Percentiles rank a stretch among this genome's conserved stretches.
Evolutionary conservation across 2,329 filamentous ascomycete species (phyloP).

Genomic region (Ophiocordyceps robertsii): DNA sequence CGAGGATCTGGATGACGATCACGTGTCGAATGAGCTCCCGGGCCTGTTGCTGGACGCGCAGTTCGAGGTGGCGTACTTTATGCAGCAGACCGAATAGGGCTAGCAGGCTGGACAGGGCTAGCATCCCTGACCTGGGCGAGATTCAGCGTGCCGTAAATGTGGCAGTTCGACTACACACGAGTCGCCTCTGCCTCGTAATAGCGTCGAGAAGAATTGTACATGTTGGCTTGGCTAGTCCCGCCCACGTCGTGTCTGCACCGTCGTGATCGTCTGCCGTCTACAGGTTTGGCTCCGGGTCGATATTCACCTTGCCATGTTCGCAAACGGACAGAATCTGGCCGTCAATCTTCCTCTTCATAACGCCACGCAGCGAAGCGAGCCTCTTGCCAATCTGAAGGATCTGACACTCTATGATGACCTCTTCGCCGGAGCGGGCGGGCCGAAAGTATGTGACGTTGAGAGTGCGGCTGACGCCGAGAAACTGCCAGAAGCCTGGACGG

Average conservation of each 20-base stretch:
- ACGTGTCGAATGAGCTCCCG: slow-evolving; percentile 10
- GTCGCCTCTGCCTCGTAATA: background rate
- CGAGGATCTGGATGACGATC: slow-evolving; percentile 12
- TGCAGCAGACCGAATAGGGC: slow-evolving; percentile 1
- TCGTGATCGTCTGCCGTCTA: slow-evolving; percentile 4
- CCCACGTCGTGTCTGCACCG: background rate
- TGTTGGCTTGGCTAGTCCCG: background rate
- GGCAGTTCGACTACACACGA: background rate
- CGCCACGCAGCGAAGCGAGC: slow-evolving; percentile 37
- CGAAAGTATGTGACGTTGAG: slow-evolving; percentile 55
- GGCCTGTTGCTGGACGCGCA: slow-evolving; percentile 11
- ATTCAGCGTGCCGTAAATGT: background rate
- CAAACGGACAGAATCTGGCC: slow-evolving; percentile 41
- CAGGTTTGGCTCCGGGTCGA: slow-evolving; percentile 29
- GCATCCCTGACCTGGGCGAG: background rate
- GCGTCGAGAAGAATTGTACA: background rate
- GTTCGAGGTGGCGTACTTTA: slow-evolving; percentile 7
- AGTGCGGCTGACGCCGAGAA: slow-evolving; percentile 50
- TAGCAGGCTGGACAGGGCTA: slow-evolving; percentile 1
- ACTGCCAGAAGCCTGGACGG: slow-evolving; percentile 45
- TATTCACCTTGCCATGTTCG: slow-evolving; percentile 53
- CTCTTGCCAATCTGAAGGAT: slow-evolving; percentile 43
- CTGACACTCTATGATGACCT: slow-evolving; percentile 41
- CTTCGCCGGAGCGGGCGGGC: slow-evolving; percentile 38
- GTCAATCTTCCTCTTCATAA: slow-evolving; percentile 38